A percentile compares a stretch with the other conserved stretches of the same genome.
phyloP scores from a whole-genome alignment of 1,284 basidiomycete genomes.

The Gymnopus androsaceus region DNA sequence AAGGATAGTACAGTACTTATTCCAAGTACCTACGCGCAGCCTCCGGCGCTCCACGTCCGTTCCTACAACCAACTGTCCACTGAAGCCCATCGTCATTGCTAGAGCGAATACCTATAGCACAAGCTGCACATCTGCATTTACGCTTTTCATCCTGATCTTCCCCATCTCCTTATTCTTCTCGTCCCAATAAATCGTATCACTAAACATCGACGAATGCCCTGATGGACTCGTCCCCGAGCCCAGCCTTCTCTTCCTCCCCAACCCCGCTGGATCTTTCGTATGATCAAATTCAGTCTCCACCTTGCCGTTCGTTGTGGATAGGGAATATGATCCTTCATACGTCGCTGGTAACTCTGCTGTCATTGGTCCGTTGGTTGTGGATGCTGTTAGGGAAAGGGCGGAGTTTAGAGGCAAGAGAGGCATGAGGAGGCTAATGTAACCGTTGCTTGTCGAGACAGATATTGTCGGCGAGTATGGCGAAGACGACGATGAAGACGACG shows the following conservation, averaged over 20 bases:
- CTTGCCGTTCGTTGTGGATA: conserved; percentile 8
- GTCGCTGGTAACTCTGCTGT: conserved; percentile 16
- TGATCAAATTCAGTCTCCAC: neutral
- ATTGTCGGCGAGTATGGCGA: conserved; percentile 1
- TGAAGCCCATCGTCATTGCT: too few relatives aligned
- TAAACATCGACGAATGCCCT: neutral
- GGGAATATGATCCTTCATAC: conserved; percentile 15
- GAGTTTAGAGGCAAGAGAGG: conserved; percentile 9
- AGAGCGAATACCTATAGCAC: too few relatives aligned
- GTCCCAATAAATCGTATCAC: conserved; percentile 14
- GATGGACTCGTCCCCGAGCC: neutral
- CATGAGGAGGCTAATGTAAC: conserved; percentile 10
- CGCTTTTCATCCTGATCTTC: neutral
- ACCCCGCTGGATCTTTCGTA: conserved; percentile 13
- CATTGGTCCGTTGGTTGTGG: conserved; percentile 13
- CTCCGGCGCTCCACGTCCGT: too few relatives aligned
- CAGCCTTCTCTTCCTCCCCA: conserved; percentile 2
- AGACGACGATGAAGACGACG: neutral
- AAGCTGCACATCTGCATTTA: conserved; percentile 7
- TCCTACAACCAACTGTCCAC: too few relatives aligned
- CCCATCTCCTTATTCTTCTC: conserved; percentile 7
- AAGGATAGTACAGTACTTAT: too few relatives aligned
- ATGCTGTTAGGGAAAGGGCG: neutral
- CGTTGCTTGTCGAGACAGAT: too few relatives aligned
- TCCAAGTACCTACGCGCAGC: too few relatives aligned